Evolutionary conservation across 768 basidiomycete genomes (phyloP), one percentile per base, ranked within the genome.

Genomic region (Lactifluus rugatus): DNA sequence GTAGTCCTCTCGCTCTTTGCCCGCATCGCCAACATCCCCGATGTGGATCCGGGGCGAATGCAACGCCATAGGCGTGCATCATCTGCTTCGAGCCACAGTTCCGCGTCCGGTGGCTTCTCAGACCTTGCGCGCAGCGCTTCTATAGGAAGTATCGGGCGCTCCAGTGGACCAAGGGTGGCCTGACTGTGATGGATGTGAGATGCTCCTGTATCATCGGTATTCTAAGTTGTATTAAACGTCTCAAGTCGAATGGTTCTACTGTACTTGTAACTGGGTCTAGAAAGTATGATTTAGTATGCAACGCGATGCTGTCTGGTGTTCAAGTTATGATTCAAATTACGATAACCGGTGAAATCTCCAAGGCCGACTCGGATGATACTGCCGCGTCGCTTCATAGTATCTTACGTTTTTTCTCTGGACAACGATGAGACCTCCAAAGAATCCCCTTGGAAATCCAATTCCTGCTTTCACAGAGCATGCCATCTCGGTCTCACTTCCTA

Each of bases 401-500:
- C n/a, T n/a, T n/a, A n/a, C n/a, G n/a, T n/a, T n/a, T 10, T 10
- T 34, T 34, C 34, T 10, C 34, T 34, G 9, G 48, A 5, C 13
- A 36, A 28, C 48, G 1, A 53, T 60, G 58, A 49, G 44, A 21
- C 42, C 48, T 14, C 60, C 56, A 16, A 64, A 58, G 41, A 58
- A 58, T 37, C 61, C 70, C 2, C 62, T 78, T 23, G 86, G 86
- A 3, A 67, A 70, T 25, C 62, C 85, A 4, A 76, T 87, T 2
- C 86, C 86, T 17, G 79, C 84, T 2, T 76, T 81, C 67, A 86
- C 82, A 3, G 82, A 85, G 11, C 94, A 97, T 66, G 94, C 93
- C 13, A 90, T 95, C 62, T 94, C 92, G 2, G 92, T 95, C n/a
- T 93, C 91, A 8, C 78, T 97, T 1, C 94, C 94, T 0, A 93